Conservation (phyloP, 208 protist species). For the Leishmania tropica region DNA sequence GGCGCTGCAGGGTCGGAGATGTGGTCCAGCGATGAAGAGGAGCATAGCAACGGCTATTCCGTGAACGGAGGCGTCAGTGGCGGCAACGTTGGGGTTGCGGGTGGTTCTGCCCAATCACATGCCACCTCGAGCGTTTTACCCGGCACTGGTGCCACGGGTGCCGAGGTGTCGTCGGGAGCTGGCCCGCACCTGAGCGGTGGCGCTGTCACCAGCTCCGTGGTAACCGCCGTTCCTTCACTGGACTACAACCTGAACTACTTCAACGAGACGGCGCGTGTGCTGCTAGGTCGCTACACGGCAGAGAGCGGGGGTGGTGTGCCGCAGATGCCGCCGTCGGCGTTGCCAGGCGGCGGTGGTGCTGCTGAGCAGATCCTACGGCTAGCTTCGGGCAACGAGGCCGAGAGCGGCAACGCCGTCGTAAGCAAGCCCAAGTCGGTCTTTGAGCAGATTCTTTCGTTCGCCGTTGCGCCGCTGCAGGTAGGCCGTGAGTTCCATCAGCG, state of each 20-base stretch:
- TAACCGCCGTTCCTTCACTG: conserved; percentile 2
- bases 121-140: neutral
- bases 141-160: neutral
- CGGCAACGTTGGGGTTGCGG: conserved; percentile 4
- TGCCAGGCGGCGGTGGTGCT: neutral
- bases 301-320: conserved; percentile 7
- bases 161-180: neutral
- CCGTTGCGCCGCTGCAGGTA: conserved; percentile 34
- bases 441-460: conserved; percentile 49
- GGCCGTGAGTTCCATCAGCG: conserved; percentile 44
- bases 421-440: conserved; percentile 36
- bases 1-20: conserved; percentile 8
- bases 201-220: neutral
- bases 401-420: neutral
- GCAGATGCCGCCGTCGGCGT: neutral
- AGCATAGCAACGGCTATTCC: conserved; percentile 10
- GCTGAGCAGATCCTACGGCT: neutral
- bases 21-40: conserved; percentile 32
- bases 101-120: neutral
- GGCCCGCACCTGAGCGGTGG: neutral
- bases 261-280: conserved; percentile 42
- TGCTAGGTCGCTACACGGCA: conserved; percentile 38
- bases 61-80: neutral
- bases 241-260: conserved; percentile 22
- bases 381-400: neutral